These are phyloP conservation scores for Sclerospora graminicola DNA, from an alignment of 352 stramenopile species.

Conservation along the genomic window DNA sequence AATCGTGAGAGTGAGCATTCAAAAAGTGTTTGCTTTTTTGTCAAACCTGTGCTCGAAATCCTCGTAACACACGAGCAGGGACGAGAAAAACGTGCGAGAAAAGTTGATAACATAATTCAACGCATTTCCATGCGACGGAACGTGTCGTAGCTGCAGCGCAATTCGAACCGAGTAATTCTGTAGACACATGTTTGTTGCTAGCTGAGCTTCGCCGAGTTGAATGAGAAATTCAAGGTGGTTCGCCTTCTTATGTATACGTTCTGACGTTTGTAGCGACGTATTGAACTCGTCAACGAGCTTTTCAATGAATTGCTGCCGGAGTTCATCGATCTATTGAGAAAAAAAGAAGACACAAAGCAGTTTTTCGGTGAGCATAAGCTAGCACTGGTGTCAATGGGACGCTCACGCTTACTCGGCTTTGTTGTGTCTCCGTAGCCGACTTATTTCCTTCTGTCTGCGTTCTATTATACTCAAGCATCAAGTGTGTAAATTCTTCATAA, in stretches of 20 bases:
- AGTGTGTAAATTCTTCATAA: conserved; percentile 47
- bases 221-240: conserved; percentile 69
- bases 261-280: conserved; percentile 60
- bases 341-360: too few relatives aligned
- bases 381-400: too few relatives aligned
- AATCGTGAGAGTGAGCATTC: not conserved
- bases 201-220: conserved; percentile 45
- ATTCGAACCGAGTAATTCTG: conserved; percentile 77
- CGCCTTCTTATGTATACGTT: conserved; percentile 78
- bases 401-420: conserved; percentile 26
- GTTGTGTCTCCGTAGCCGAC: conserved; percentile 28
- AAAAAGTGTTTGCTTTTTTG: not conserved
- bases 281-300: conserved; percentile 71
- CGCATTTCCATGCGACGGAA: conserved; percentile 59
- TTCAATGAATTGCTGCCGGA: conserved; percentile 43
- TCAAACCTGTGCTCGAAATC: conserved; percentile 61
- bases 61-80: conserved; percentile 71
- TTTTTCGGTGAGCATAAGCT: too few relatives aligned
- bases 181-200: conserved; percentile 74
- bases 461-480: conserved; percentile 41
- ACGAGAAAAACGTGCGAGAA: conserved; percentile 80
- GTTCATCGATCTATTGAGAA: conserved; percentile 46
- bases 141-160: conserved; percentile 57
- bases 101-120: conserved; percentile 80
- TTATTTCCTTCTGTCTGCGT: conserved; percentile 29